A percentile compares a stretch with the other conserved stretches of the same genome.
Evolutionary conservation across 768 basidiomycete genomes (phyloP).

Genomic region (Kwoniella sp.): DNA sequence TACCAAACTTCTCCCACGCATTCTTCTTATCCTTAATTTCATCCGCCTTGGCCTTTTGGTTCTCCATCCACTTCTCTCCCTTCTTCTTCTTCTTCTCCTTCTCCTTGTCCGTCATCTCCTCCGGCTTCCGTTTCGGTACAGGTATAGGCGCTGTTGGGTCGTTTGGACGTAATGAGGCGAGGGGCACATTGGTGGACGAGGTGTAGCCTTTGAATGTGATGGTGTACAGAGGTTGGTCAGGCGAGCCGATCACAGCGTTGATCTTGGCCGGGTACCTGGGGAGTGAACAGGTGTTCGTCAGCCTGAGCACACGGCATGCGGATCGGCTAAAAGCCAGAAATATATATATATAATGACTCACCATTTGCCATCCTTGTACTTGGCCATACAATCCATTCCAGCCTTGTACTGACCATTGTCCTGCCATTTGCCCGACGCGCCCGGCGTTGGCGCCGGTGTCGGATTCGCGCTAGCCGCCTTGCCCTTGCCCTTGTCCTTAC

Average conservation of each 20-base stretch:
- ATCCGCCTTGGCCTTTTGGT: conserved; percentile 51
- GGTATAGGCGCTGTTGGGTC: conserved; percentile 45
- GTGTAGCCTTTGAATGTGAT: conserved; percentile 56
- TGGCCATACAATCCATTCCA: conserved; percentile 55
- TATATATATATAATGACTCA: no score
- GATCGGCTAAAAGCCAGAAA: no score
- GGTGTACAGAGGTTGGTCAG: conserved; percentile 52
- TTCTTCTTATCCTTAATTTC: conserved; percentile 55
- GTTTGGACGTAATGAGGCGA: conserved; percentile 48
- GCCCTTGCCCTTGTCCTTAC: conserved; percentile 43
- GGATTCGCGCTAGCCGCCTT: conserved; percentile 21
- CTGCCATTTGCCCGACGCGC: conserved; percentile 36
- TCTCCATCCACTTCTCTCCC: conserved; percentile 57
- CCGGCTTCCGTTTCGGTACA: conserved; percentile 46
- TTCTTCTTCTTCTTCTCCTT: conserved; percentile 57
- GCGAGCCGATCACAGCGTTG: conserved; percentile 50
- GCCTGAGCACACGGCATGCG: no score
- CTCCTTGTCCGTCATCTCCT: conserved; percentile 52
- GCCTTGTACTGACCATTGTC: conserved; percentile 51
- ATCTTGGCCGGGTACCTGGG: conserved; percentile 55
- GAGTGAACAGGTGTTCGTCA: no score
- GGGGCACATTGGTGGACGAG: conserved; percentile 52
- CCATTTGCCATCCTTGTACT: conserved; percentile 57
- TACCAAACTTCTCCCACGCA: conserved; percentile 57
- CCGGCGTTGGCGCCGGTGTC: not conserved